phyloP scores from a whole-genome alignment of 805 yeast species.

The Saccharomyces eubayanus region DNA sequence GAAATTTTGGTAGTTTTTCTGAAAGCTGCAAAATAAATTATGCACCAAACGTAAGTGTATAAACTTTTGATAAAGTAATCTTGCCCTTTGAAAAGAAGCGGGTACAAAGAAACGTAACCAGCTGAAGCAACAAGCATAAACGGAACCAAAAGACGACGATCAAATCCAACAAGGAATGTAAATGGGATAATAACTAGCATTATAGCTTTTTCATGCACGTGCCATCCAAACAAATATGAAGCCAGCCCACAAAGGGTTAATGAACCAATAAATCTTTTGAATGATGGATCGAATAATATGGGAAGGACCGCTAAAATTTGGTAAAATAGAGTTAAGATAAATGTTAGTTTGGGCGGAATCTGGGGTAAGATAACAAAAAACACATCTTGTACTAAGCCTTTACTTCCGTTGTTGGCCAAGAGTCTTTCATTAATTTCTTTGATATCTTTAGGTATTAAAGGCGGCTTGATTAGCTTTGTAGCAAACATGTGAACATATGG shows the following conservation, averaged over 20 bases:
- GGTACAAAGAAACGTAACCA: conserved; percentile 83
- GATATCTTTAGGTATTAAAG: conserved; percentile 28
- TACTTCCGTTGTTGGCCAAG: conserved; percentile 44
- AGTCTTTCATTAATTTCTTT: conserved; percentile 27
- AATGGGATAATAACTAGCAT: conserved; percentile 82
- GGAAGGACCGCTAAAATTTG: conserved; percentile 75
- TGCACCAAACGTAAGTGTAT: conserved; percentile 80
- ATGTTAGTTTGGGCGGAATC: conserved; percentile 69
- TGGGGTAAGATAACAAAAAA: conserved; percentile 73
- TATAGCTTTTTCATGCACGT: conserved; percentile 97
- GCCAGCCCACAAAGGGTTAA: conserved; percentile 85
- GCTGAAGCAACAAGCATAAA: conserved; percentile 66
- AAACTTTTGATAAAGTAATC: conserved; percentile 71
- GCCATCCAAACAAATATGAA: conserved; percentile 95
- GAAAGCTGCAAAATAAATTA: conserved; percentile 64
- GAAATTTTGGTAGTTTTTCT: conserved; percentile 52
- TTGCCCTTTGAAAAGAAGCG: conserved; percentile 69
- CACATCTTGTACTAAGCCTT: conserved; percentile 90
- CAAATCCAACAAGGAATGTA: conserved; percentile 63
- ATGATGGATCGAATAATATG: conserved; percentile 59
- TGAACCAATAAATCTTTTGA: conserved; percentile 71
- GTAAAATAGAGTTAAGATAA: conserved; percentile 72
- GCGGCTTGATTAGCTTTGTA: conserved; percentile 29
- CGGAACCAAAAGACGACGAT: conserved; percentile 60
- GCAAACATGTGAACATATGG: conserved; percentile 41